Percentiles rank a stretch among this genome's conserved stretches.
Conservation (phyloP, 148 eudicot genomes). For the Rhododendron molle region DNA sequence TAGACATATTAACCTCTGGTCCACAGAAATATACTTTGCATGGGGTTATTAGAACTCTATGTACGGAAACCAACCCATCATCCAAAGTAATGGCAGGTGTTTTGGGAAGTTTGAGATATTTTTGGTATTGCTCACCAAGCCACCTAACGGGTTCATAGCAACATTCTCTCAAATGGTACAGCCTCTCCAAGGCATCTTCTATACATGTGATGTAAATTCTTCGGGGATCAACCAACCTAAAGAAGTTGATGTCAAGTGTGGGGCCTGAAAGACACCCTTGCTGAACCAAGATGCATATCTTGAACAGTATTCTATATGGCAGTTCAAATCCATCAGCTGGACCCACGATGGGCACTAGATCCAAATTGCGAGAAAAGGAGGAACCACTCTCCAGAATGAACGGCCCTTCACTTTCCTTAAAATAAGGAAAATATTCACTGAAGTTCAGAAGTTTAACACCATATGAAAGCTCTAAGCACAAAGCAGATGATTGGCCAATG, state of each 20-base stretch:
- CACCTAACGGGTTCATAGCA: conserved; percentile 78
- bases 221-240: conserved; percentile 60
- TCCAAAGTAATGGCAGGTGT: conserved; percentile 52
- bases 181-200: conserved; percentile 63
- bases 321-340: conserved; percentile 44
- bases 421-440: conserved; percentile 43
- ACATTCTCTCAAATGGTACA: conserved; percentile 54
- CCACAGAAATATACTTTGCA: conserved; percentile 71
- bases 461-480: conserved; percentile 63
- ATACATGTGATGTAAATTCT: conserved; percentile 28
- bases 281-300: conserved; percentile 66
- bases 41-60: conserved; percentile 74
- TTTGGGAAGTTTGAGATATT: conserved; percentile 36
- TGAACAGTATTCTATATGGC: conserved; percentile 62
- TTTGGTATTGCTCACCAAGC: conserved; percentile 41
- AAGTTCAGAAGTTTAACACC: conserved; percentile 42
- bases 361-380: conserved; percentile 37
- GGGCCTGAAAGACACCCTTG: conserved; percentile 79
- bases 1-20: conserved; percentile 84
- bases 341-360: conserved; percentile 65
- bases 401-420: conserved; percentile 33
- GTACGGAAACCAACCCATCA: conserved; percentile 63
- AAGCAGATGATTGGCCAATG: conserved; percentile 70
- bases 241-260: conserved; percentile 47
- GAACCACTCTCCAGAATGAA: conserved; percentile 35